Conservation (phyloP, 148 eudicot species). For the Vaccinium vitisidaea region DNA sequence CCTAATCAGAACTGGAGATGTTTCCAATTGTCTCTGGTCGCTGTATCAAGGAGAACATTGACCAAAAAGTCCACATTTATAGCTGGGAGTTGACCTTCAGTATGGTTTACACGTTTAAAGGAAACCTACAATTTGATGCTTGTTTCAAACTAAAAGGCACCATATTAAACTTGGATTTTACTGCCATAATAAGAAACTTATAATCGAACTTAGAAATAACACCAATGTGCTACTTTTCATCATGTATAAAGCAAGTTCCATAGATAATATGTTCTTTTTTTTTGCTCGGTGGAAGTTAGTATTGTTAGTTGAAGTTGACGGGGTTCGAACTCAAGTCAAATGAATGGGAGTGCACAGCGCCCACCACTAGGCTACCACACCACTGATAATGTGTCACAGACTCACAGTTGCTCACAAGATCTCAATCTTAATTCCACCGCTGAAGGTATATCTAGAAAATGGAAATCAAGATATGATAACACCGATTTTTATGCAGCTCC, state of each 20-base stretch:
- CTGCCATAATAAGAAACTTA: background rate
- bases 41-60: background rate
- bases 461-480: background rate
- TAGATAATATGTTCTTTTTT: too few species aligned
- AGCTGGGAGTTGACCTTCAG: background rate
- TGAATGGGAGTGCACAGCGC: too few species aligned
- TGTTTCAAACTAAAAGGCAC: background rate
- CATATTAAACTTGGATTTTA: background rate
- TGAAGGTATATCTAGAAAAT: constrained; percentile 4
- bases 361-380: too few species aligned
- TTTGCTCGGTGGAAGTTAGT: too few species aligned
- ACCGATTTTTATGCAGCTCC: background rate
- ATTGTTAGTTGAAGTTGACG: too few species aligned
- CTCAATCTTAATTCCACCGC: background rate
- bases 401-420: background rate
- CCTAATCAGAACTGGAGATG: constrained; percentile 9
- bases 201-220: background rate
- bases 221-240: background rate
- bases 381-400: background rate
- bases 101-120: background rate
- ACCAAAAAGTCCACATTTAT: background rate
- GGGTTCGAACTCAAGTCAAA: too few species aligned
- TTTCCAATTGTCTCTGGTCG: background rate
- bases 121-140: background rate
- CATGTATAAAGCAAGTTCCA: background rate